phyloP scores from a whole-genome alignment of 768 basidiomycete species.

The Naganishia vishniacii region DNA sequence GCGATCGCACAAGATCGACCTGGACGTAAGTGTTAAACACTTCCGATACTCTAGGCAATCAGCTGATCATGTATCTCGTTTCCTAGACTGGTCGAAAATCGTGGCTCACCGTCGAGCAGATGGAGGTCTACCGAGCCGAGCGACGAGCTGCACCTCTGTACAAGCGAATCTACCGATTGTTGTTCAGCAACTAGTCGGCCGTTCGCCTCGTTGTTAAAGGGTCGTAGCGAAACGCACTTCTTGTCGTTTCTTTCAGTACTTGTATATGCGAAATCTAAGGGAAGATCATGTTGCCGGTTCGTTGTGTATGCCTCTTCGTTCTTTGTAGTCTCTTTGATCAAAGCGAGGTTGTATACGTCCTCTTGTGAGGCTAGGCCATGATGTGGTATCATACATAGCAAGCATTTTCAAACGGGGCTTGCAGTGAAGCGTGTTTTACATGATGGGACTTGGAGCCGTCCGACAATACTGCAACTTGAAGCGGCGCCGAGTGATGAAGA shows the following conservation, averaged over 20 bases:
- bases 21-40: conserved; percentile 32
- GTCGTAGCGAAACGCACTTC: no score
- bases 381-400: no score
- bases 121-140: conserved; percentile 39
- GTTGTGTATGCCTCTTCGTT: conserved; percentile 13
- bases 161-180: conserved; percentile 38
- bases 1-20: conserved; percentile 44
- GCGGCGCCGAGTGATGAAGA: no score
- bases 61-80: conserved; percentile 1
- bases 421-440: no score
- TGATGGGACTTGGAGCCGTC: no score
- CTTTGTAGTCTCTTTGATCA: conserved; percentile 3
- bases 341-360: conserved; percentile 11
- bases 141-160: conserved; percentile 38
- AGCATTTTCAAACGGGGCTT: no score
- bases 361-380: no score
- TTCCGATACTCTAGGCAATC: not conserved
- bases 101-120: conserved; percentile 46
- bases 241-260: not conserved
- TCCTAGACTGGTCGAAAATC: conserved; percentile 42
- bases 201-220: no score
- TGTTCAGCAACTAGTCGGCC: conserved; percentile 34
- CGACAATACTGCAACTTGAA: no score
- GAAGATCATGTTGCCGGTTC: not conserved
- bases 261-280: not conserved